Base-by-base conservation (phyloP, 179 eudicot species). In the Drosera spatulata region DNA sequence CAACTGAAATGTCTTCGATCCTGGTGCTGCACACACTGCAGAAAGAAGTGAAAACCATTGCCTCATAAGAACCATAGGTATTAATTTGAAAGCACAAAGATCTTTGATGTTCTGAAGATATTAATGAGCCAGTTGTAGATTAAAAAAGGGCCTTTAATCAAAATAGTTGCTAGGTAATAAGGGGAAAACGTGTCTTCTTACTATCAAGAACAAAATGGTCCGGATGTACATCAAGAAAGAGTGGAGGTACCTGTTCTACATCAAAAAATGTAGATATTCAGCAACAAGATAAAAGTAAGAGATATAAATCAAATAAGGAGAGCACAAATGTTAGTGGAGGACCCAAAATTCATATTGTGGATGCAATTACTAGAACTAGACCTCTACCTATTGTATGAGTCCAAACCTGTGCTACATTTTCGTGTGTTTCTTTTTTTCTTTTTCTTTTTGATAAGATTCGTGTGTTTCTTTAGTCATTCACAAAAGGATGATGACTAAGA, bases 21-120 rank as follows among this genome's bases (percentile, higher is more conserved):
- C 99, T 4, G 99, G 99, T 53, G 99, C 99, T n/a, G 99, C 99
- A 86, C 99, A 93, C 99, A 93, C 99, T 93, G 73, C 73, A 79
- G 37, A 55, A 37, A 54, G 56, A 41, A 77, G 50, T 58, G 65
- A 45, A 41, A 68, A 61, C 47, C 60, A 65, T 45, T 6, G 10
- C 49, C 49, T 45, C 49, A 45, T 45, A 45, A 45, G 10, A 6
- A 45, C 49, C 49, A 45, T 45, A 45, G 49, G 2, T 22, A 22
- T 22, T 22, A 22, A 22, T 22, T 22, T 22, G 33, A 22, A 22
- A 22, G 33, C 33, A 22, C 33, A 22, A 22, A 22, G 33, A 22
- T 22, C 33, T 22, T 22, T 22, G 33, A 22, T 22, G 33, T 22
- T 22, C 33, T 1, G 33, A 22, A 22, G 33, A 22, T 22, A 22